A percentile compares a stretch with the other conserved stretches of the same genome.
Conservation (phyloP, 139 green algal species). For the Spirogloea muscicola region DNA sequence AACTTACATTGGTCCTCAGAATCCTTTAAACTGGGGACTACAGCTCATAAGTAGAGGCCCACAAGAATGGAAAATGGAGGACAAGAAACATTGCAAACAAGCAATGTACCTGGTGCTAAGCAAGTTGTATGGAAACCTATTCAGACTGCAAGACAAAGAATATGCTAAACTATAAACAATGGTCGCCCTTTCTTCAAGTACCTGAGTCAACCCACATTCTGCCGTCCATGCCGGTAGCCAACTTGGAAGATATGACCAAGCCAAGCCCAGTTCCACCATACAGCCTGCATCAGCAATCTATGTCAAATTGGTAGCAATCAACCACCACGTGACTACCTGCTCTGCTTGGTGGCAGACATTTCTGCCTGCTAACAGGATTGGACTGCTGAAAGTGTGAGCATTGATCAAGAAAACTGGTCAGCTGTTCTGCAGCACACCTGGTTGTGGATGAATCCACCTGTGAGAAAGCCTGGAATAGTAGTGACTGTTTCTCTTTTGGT, state of each 20-base stretch:
- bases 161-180: too few relatives aligned
- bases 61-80: too few relatives aligned
- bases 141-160: too few relatives aligned
- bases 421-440: neutral
- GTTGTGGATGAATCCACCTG: conserved; percentile 33
- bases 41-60: too few relatives aligned
- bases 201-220: conserved; percentile 32
- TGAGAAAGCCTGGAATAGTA: conserved; percentile 40
- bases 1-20: too few relatives aligned
- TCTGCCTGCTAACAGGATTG: neutral
- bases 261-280: conserved; percentile 25
- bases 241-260: conserved; percentile 22
- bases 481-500: conserved; percentile 14
- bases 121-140: too few relatives aligned
- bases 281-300: neutral
- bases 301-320: neutral
- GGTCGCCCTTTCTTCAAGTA: too few relatives aligned
- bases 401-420: neutral
- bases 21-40: too few relatives aligned
- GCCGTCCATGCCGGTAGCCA: conserved; percentile 25
- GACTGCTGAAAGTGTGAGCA: neutral
- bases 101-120: too few relatives aligned
- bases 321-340: neutral
- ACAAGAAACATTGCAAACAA: too few relatives aligned
- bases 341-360: neutral